A percentile compares a stretch with the other conserved stretches of the same genome.
Conservation (phyloP, 352 stramenopile species). For the Phytophthora lateralis region DNA sequence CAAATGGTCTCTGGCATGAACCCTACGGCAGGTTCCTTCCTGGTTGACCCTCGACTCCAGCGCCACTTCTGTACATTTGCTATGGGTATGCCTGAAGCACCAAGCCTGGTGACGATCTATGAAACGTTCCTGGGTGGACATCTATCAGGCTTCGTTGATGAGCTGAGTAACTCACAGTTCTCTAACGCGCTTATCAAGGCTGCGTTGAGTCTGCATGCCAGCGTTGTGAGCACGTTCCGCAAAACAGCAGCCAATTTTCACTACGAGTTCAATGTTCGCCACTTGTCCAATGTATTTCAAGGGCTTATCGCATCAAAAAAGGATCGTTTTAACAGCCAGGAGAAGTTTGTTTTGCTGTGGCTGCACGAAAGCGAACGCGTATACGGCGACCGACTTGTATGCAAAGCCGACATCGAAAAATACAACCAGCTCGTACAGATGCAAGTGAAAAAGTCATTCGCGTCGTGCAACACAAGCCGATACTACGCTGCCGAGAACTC, state of each 20-base stretch:
- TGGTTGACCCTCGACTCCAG: constrained; percentile 94
- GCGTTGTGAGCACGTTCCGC: constrained; percentile 91
- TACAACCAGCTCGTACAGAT: constrained; percentile 94
- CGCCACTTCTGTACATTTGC: constrained; percentile 96
- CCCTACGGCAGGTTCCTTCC: constrained; percentile 94
- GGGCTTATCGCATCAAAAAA: constrained; percentile 94
- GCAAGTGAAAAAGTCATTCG: constrained; percentile 95
- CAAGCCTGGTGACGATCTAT: constrained; percentile 96
- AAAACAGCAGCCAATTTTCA: constrained; percentile 97
- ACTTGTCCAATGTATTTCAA: constrained; percentile 97
- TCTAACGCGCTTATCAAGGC: constrained; percentile 93
- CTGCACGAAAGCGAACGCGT: constrained; percentile 96
- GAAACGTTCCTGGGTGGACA: constrained; percentile 96
- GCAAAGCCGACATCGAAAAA: constrained; percentile 92
- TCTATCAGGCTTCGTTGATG: constrained; percentile 89
- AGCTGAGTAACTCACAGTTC: constrained; percentile 89
- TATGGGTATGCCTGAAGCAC: constrained; percentile 93
- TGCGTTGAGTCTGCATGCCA: constrained; percentile 91
- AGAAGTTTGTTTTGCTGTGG: constrained; percentile 96
- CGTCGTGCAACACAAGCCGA: constrained; percentile 88
- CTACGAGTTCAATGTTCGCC: constrained; percentile 98
- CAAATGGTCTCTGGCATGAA: constrained; percentile 97
- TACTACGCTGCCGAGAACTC: constrained; percentile 95
- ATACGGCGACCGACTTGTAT: constrained; percentile 95
- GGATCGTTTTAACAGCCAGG: constrained; percentile 88